phyloP scores from a whole-genome alignment of 2,329 filamentous ascomycete species.

The Colletotrichum tabaci region DNA sequence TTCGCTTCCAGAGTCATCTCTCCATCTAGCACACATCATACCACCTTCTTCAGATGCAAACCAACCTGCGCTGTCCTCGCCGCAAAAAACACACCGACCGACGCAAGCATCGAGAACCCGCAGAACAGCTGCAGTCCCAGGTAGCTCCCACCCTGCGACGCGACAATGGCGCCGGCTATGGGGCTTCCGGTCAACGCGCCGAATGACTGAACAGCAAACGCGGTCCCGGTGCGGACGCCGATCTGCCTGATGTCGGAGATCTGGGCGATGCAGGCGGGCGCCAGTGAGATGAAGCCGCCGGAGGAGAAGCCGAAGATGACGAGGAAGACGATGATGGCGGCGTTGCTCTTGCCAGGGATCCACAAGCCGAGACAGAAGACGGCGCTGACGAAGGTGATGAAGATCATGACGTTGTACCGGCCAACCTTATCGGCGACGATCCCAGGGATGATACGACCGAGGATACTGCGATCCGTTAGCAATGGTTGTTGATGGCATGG shows the following conservation, averaged over 20 bases:
- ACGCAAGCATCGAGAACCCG: conserved; percentile 64
- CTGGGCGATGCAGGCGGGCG: conserved; percentile 76
- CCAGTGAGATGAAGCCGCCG: conserved; percentile 76
- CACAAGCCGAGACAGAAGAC: conserved; percentile 64
- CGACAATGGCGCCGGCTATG: conserved; percentile 75
- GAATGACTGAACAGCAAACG: conserved; percentile 74
- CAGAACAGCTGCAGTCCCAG: conserved; percentile 76
- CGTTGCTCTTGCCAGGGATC: conserved; percentile 65
- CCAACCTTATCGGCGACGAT: conserved; percentile 62
- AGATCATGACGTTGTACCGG: conserved; percentile 64
- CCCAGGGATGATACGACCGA: conserved; percentile 67
- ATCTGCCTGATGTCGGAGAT: conserved; percentile 80
- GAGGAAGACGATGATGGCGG: conserved; percentile 74
- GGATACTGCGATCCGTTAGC: conserved; percentile 54
- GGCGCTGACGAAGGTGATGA: conserved; percentile 65
- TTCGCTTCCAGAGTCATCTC: neutral
- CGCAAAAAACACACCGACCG: conserved; percentile 47
- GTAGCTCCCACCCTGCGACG: conserved; percentile 66
- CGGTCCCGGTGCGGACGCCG: conserved; percentile 76
- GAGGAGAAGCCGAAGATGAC: conserved; percentile 79
- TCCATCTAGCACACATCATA: conserved; percentile 1
- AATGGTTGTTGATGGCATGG: neutral
- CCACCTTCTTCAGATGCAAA: conserved; percentile 52
- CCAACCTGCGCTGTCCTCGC: conserved; percentile 56
- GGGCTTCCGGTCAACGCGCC: conserved; percentile 78